These are phyloP conservation scores for Anisodus acutangulus DNA, from an alignment of 257 asterid genomes.

Conservation along the genomic window DNA sequence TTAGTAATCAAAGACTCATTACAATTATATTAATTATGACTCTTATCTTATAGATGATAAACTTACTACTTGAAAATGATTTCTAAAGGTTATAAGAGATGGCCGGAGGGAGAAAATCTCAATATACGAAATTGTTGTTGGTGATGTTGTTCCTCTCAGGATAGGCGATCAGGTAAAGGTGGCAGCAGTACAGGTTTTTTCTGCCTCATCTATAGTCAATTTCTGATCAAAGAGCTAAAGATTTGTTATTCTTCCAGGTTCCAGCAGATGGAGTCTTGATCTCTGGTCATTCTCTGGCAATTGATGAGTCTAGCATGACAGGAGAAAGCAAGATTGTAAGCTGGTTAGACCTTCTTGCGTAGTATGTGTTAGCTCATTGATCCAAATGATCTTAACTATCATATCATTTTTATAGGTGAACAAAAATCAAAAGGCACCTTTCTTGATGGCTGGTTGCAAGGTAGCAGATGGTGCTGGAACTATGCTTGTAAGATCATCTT, in stretches of 20 bases:
- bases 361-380: slow-evolving; percentile 33
- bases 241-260: slow-evolving; percentile 53
- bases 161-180: slow-evolving; percentile 88
- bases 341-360: slow-evolving; percentile 47
- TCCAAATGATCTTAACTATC: slow-evolving; percentile 37
- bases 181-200: slow-evolving; percentile 26
- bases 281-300: slow-evolving; percentile 85
- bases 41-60: not conserved
- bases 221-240: slow-evolving; percentile 29
- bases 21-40: not conserved
- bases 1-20: not conserved
- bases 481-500: slow-evolving; percentile 69
- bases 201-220: slow-evolving; percentile 22
- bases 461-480: slow-evolving; percentile 96
- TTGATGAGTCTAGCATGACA: slow-evolving; percentile 99
- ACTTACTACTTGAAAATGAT: slow-evolving; percentile 25
- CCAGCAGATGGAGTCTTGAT: slow-evolving; percentile 91
- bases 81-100: slow-evolving; percentile 73
- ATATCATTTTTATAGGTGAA: slow-evolving; percentile 54
- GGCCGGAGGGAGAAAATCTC: slow-evolving; percentile 89
- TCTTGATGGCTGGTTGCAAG: slow-evolving; percentile 98
- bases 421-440: slow-evolving; percentile 81
- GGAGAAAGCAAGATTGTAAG: slow-evolving; percentile 99
- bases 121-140: slow-evolving; percentile 90
- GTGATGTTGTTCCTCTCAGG: slow-evolving; percentile 87